Conservation (phyloP, 2,329 filamentous ascomycete species). For the Trichothecium sympodiale region DNA sequence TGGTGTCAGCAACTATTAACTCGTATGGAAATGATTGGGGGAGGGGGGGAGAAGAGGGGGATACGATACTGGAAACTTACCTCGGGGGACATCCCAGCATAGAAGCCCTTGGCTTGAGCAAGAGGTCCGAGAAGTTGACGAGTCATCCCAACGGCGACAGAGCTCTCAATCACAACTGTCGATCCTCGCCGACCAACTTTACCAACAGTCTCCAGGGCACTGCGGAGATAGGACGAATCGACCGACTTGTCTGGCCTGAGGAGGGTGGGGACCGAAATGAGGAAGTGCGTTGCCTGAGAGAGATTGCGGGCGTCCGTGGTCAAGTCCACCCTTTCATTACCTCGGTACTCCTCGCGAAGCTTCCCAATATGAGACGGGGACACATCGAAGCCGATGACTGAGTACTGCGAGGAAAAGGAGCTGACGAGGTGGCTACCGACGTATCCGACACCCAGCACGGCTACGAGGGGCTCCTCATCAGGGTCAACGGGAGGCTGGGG, state of each 20-base stretch:
- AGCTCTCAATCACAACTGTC: slow-evolving; percentile 40
- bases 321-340: slow-evolving; percentile 20
- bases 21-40: no score
- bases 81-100: slow-evolving; percentile 40
- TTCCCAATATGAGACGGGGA: slow-evolving; percentile 25
- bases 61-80: slow-evolving; percentile 1
- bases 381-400: slow-evolving; percentile 37
- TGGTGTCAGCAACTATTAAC: background rate
- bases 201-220: slow-evolving; percentile 29
- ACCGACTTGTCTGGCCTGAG: slow-evolving; percentile 33
- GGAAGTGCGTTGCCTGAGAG: slow-evolving; percentile 34
- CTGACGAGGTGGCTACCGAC: slow-evolving; percentile 37
- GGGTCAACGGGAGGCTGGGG: slow-evolving; percentile 5
- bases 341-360: slow-evolving; percentile 16
- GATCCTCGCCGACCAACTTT: slow-evolving; percentile 29
- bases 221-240: slow-evolving; percentile 33
- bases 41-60: background rate
- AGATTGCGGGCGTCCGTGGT: slow-evolving; percentile 27
- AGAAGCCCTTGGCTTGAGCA: slow-evolving; percentile 27
- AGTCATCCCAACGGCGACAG: slow-evolving; percentile 44
- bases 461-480: slow-evolving; percentile 24
- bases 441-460: slow-evolving; percentile 41
- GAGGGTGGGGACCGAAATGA: slow-evolving; percentile 42
- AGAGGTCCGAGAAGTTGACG: slow-evolving; percentile 35
- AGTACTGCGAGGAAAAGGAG: slow-evolving; percentile 27